A percentile compares a stretch with the other conserved stretches of the same genome.
These are phyloP conservation scores for Nakazawaea sp. DNA, from an alignment of 805 yeast genomes.

Conservation along the genomic window DNA sequence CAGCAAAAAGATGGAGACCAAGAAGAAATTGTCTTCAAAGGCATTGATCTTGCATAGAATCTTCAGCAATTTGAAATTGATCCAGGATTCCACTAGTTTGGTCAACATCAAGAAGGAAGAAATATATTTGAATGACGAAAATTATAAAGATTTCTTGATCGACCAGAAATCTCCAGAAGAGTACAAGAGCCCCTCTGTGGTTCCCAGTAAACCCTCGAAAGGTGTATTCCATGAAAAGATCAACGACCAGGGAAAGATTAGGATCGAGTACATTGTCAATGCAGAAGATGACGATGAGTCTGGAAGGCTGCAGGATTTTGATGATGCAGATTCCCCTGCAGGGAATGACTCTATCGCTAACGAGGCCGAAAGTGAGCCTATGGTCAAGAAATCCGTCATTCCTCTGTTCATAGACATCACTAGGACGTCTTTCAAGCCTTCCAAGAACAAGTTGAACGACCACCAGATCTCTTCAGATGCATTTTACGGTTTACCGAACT, in stretches of 20 bases:
- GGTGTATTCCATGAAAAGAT: constrained; percentile 35
- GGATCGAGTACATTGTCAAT: constrained; percentile 35
- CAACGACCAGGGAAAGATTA: constrained; percentile 38
- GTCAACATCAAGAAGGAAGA: constrained; percentile 26
- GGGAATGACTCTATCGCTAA: background rate
- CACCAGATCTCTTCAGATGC: constrained; percentile 70
- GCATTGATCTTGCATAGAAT: constrained; percentile 75
- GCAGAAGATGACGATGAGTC: constrained; percentile 16
- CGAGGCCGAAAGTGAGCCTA: background rate
- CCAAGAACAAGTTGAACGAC: constrained; percentile 39
- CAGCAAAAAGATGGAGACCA: constrained; percentile 55
- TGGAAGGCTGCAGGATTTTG: background rate
- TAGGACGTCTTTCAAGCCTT: constrained; percentile 30
- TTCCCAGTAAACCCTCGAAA: constrained; percentile 9
- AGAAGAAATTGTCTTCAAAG: constrained; percentile 64
- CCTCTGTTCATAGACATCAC: constrained; percentile 37
- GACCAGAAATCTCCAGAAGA: constrained; percentile 14
- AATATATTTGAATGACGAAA: constrained; percentile 26
- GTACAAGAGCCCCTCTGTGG: constrained; percentile 9
- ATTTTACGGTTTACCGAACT: constrained; percentile 78
- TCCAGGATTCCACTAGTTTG: constrained; percentile 70
- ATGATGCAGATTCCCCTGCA: background rate
- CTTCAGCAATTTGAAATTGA: constrained; percentile 63
- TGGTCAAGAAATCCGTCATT: constrained; percentile 14
- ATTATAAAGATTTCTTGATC: constrained; percentile 25